Evolutionary conservation across 169 alveolate species (phyloP).

Genomic region (Hepatocystis sp.): DNA sequence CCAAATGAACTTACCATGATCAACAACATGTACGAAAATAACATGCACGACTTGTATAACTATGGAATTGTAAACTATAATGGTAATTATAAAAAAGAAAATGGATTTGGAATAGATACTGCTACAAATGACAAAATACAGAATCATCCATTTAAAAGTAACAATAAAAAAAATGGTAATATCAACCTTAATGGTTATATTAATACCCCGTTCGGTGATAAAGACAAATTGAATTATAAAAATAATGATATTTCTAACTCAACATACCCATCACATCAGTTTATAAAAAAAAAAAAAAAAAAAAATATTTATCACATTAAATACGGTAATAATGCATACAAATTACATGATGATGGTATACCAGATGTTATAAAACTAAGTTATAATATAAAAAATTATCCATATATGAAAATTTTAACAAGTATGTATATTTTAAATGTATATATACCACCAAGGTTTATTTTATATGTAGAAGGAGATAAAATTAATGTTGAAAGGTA

Average conservation of each 20-base stretch:
- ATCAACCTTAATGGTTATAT: no score
- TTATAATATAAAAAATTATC: slow-evolving; percentile 80
- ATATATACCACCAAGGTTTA: slow-evolving; percentile 87
- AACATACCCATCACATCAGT: no score
- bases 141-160: no score
- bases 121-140: no score
- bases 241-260: no score
- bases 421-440: slow-evolving; percentile 82
- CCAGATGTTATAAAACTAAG: slow-evolving; percentile 82
- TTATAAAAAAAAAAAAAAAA: no score
- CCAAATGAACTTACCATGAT: slow-evolving; percentile 11
- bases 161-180: no score
- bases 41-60: slow-evolving; percentile 18
- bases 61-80: slow-evolving; percentile 21
- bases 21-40: slow-evolving; percentile 37
- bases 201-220: no score
- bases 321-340: slow-evolving; percentile 25
- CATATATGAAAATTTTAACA: slow-evolving; percentile 82
- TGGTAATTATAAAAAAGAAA: neutral
- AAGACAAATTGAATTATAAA: no score
- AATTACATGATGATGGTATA: slow-evolving; percentile 80
- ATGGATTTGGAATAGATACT: neutral
- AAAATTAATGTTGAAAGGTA: slow-evolving; percentile 75
- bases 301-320: slow-evolving; percentile 36
- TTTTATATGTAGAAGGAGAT: slow-evolving; percentile 87